Base-by-base conservation (phyloP, 2,329 filamentous ascomycete species). In the Colletotrichum plurivorum region DNA sequence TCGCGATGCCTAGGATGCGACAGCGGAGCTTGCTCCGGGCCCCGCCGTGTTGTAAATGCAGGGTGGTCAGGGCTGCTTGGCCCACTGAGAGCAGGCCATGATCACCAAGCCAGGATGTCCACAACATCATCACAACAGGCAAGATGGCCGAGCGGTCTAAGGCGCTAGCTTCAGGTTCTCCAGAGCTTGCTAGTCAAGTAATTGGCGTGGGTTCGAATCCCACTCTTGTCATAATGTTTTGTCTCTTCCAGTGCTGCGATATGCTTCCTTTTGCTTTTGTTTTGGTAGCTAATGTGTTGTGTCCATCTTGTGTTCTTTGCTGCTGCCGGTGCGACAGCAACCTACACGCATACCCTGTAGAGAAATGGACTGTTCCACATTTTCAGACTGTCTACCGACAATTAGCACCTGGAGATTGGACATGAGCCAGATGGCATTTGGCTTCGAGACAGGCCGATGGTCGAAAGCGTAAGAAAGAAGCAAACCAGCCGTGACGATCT, bases 81-180 rank as follows among this genome's bases (percentile, higher is more conserved):
- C 36, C 20, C 36, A 13, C 36, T 53, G 58, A 27, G 1, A 6
- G 51, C n/a, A 18, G n/a, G 4, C 3, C 45, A 12, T 45, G 27
- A 51, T 31, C 49, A 61, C 57, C 41, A 54, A 49, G n/a, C 41
- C 20, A 20, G 22, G 0, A 3, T 8, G 45, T 27, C 45, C 22
- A 22, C 49, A 31, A 36, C 58, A 36, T 49, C 22, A 20, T 16
- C 22, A 39, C 20, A 10, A 46, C 52, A 2, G 64, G 64, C 64
- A 63, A 67, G 64, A 67, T 63, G 64, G 52, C 64, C 64, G 64
- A 67, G 64, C 64, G 64, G 64, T 67, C 58, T 67, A 57, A 67
- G 64, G 64, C 64, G 64, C 64, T 52, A 67, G 64, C 58, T 67
- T 67, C 64, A 67, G 64, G 64, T 55, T 12, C 4, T 8, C 1